phyloP scores from a whole-genome alignment of 169 alveolate genomes.

The Plasmodium fragile region DNA sequence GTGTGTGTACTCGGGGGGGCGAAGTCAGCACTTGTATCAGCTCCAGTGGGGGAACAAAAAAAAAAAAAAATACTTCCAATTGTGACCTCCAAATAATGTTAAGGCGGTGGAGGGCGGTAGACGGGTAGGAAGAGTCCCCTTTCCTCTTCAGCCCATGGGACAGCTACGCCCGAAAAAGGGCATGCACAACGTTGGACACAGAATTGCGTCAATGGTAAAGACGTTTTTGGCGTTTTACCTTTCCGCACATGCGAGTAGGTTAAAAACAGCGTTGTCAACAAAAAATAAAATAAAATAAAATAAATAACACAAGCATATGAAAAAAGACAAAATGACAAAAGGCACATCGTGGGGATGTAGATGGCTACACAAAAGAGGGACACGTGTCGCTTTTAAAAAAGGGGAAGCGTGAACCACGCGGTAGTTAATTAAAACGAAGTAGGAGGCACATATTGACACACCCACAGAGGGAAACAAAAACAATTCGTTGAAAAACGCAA shows the following conservation, averaged over 20 bases:
- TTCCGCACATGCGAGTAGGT: background rate
- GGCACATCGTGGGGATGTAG: background rate
- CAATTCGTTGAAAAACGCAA: conserved; percentile 2
- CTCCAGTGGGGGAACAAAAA: background rate
- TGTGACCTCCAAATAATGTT: background rate
- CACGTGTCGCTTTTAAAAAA: background rate
- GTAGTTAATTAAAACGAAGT: background rate
- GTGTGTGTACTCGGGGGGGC: background rate
- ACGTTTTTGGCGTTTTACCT: background rate
- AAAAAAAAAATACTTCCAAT: background rate
- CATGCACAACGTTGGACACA: background rate
- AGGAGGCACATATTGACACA: background rate
- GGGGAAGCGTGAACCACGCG: background rate
- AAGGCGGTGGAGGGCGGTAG: background rate
- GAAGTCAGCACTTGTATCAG: background rate
- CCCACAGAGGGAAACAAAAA: background rate
- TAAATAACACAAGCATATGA: too few relatives aligned
- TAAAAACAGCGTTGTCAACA: background rate
- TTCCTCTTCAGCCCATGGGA: background rate
- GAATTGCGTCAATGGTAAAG: background rate
- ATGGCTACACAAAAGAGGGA: background rate
- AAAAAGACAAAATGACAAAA: background rate
- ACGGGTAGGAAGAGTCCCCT: background rate
- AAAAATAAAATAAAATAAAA: too few relatives aligned
- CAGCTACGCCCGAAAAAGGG: background rate